Base-by-base conservation (phyloP, 164 flowering plant genomes). In the Kingdonia uniflora region DNA sequence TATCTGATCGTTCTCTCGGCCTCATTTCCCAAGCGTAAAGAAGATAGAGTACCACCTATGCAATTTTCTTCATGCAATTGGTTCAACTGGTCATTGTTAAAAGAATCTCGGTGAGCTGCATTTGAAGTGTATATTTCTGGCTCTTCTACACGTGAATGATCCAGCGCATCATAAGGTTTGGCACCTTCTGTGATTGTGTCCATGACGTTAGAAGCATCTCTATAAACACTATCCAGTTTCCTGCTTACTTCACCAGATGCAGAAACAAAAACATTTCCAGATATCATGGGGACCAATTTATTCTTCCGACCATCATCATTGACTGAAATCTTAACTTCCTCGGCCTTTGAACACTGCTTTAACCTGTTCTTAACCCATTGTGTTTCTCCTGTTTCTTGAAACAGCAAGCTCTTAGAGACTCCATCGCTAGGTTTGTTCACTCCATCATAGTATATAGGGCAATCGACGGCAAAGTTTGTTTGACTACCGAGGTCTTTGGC, bases 321-420 rank as follows among this genome's bases (percentile, higher is more conserved):
- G 22, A 21, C 52, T 37, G 29, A n/a, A 15, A 17, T 10, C 19
- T 35, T 57, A 38, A 23, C 16, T 47, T 17, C 24, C 38, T 60
- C 24, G 19, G 26, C 65, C 6, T 35, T 19, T 11, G 56, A 56
- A 49, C 58, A 52, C 42, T 55, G 66, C 46, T 58, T 58, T 39
- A 65, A 57, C 37, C 60, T 67, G 58, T 69, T 61, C 45, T 55
- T 43, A 23, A 58, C 24, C 24, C n/a, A 37, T 12, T 47, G 42
- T 8, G 50, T 51, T 51, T 57, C 64, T 19, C 55, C 42, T 23
- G 7, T 52, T 33, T 52, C 23, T 11, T 14, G 19, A 47, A 25
- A 40, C 22, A 21, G 29, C 22, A 17, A 19, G 12, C 21, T 24
- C 24, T 51, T 38, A 49, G 50, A 19, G 47, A 42, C 56, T 20